Conservation (phyloP, 1,139 yeast genomes). For the Zhuliangozyma blackwelliae region DNA sequence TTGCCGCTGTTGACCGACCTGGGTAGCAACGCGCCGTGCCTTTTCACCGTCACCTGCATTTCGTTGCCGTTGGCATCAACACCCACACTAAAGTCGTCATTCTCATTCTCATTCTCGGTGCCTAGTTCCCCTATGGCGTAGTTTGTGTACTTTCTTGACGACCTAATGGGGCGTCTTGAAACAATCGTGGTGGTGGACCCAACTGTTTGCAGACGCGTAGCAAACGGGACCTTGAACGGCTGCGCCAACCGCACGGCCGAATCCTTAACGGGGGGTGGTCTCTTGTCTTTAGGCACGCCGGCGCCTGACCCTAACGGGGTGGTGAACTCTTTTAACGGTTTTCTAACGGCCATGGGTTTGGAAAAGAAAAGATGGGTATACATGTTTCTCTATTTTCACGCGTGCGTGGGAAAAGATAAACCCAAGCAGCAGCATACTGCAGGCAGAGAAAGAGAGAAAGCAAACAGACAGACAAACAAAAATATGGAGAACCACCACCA, state of each 20-base stretch:
- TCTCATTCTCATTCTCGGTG: slow-evolving; percentile 14
- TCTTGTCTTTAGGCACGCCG: slow-evolving; percentile 37
- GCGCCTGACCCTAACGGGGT: slow-evolving; percentile 47
- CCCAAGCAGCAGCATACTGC: too few species aligned
- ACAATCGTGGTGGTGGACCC: slow-evolving; percentile 8
- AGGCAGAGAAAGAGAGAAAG: slow-evolving; percentile 1
- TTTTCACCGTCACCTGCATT: slow-evolving; percentile 23
- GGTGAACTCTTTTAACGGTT: slow-evolving; percentile 36
- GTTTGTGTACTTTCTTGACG: slow-evolving; percentile 16
- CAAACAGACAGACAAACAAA: not conserved
- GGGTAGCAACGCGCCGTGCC: slow-evolving; percentile 51
- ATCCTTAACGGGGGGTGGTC: slow-evolving; percentile 38
- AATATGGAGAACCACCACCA: not conserved
- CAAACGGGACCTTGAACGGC: slow-evolving; percentile 44
- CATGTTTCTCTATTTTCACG: too few species aligned
- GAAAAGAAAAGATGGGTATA: too few species aligned
- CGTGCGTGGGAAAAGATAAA: too few species aligned
- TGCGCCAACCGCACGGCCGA: slow-evolving; percentile 31
- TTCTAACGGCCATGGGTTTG: slow-evolving; percentile 23
- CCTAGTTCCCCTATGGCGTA: slow-evolving; percentile 18
- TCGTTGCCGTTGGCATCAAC: slow-evolving; percentile 21
- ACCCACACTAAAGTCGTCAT: slow-evolving; percentile 14
- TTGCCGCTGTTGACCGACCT: slow-evolving; percentile 32
- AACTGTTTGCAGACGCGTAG: slow-evolving; percentile 14
- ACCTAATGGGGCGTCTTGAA: slow-evolving; percentile 19